These are phyloP conservation scores for Biscogniauxia sp. DNA, from an alignment of 2,329 filamentous ascomycete species.

Conservation along the genomic window DNA sequence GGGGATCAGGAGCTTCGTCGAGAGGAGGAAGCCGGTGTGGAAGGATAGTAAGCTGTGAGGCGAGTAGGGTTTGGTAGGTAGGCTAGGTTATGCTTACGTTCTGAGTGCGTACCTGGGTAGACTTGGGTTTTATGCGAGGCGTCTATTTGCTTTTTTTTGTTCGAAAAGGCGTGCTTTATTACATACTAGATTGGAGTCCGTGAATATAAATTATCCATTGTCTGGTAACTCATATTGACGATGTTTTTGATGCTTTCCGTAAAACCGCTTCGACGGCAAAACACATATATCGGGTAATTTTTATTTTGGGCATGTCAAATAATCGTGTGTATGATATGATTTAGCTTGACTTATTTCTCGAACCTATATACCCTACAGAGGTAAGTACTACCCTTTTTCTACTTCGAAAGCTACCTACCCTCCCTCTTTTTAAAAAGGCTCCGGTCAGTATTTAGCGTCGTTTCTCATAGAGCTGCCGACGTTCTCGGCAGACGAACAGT, in stretches of 20 bases:
- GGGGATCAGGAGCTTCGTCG: constrained; percentile 72
- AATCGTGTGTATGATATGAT: too few species aligned
- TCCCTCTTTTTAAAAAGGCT: too few species aligned
- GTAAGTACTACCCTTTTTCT: too few species aligned
- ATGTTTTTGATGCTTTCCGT: background rate
- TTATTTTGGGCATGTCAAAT: background rate
- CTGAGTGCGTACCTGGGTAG: too few species aligned
- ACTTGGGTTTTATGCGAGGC: background rate
- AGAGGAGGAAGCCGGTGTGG: constrained; percentile 71
- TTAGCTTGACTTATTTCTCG: too few species aligned
- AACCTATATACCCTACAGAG: too few species aligned
- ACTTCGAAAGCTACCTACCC: too few species aligned
- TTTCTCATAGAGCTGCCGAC: too few species aligned
- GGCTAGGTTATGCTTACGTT: background rate
- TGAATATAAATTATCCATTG: background rate
- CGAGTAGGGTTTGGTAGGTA: background rate
- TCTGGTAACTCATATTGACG: background rate
- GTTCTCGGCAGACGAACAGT: background rate
- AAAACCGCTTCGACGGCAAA: background rate
- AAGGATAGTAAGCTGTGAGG: constrained; percentile 57
- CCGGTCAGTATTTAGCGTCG: too few species aligned
- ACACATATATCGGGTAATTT: background rate
- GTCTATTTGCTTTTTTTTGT: too few species aligned
- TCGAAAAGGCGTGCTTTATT: too few species aligned
- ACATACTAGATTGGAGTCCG: background rate